Evolutionary conservation across 768 basidiomycete genomes (phyloP), one percentile per base, ranked within the genome.

Genomic region (Suillus decipiens): DNA sequence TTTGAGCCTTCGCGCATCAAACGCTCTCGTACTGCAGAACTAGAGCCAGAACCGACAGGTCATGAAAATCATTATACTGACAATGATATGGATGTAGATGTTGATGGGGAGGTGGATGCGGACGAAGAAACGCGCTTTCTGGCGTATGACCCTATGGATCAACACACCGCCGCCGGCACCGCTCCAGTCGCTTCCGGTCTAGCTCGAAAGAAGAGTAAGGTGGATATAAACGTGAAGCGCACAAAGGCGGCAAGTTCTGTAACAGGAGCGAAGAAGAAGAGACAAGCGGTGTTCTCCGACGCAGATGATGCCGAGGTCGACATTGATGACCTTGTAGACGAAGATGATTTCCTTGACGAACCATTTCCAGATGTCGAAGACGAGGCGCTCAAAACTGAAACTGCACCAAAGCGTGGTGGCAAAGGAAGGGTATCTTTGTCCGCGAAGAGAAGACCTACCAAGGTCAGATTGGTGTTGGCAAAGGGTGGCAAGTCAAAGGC

Each of bases 51-150:
- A 5, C 59, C 56, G 37, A 66, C 65, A 12, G 65, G 54, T 15
- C 60, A 66, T 0, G 64, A 61, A n/a, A 65, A 65, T 61, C 80
- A 85, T 63, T 70, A 84, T 39, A 77, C 86, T 68, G 82, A 84
- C 17, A 76, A 82, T 14, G 74, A 78, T 48, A 66, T 76, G 68
- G 70, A 79, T 39, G 72, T 78, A 15, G 76, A 80, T 36, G 74
- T 71, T 36, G 76, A 79, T 56, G 69, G 75, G 53, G 84, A 86
- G 15, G 72, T 77, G 1, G 79, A 69, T 66, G 66, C 67, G n/a
- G 62, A 31, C 31, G 63, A 63, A n/a, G 70, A 74, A 39, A 61
- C 57, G 33, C 72, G 67, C 24, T 75, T 75, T 64, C 68, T 72
- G 59, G 19, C 64, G 11, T 61, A 64, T 43, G 64, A 64, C 7